Conservation (phyloP, 495 filamentous ascomycete species). For the Aspergillus nanangensis region DNA sequence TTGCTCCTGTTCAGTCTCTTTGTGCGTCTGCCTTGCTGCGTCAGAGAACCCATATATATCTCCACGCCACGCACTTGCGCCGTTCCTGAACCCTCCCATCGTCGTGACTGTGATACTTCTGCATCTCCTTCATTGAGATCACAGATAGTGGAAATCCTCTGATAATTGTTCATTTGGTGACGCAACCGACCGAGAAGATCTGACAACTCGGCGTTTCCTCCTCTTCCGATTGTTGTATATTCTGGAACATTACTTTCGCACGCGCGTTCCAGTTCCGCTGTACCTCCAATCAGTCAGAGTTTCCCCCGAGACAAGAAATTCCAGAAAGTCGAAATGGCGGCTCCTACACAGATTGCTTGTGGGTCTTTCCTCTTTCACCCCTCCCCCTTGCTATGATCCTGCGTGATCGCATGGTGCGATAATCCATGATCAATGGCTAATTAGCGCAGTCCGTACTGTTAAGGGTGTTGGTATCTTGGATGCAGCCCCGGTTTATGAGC, state of each 20-base stretch:
- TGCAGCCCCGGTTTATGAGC: conserved; percentile 81
- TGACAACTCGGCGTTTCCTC: conserved; percentile 8
- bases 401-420: background rate
- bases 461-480: conserved; percentile 93
- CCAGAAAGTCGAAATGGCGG: conserved; percentile 59
- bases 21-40: conserved; percentile 14
- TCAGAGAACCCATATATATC: conserved; percentile 15
- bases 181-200: background rate
- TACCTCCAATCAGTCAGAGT: conserved; percentile 3
- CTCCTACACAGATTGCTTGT: conserved; percentile 86
- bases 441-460: conserved; percentile 70
- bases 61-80: conserved; percentile 14
- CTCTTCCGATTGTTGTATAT: conserved; percentile 5
- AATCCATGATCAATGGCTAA: conserved; percentile 15
- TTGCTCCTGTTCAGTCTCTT: conserved; percentile 14
- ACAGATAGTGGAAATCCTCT: conserved; percentile 1
- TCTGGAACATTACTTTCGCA: conserved; percentile 1
- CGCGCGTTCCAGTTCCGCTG: conserved; percentile 6
- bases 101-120: too few relatives aligned
- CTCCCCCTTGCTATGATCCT: background rate
- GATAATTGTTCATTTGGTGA: background rate
- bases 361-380: conserved; percentile 23
- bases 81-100: conserved; percentile 6
- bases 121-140: background rate
- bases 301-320: conserved; percentile 4